Percentiles rank a stretch among this genome's conserved stretches.
Evolutionary conservation across 768 basidiomycete species (phyloP).

Genomic region (Trametes coccinea): DNA sequence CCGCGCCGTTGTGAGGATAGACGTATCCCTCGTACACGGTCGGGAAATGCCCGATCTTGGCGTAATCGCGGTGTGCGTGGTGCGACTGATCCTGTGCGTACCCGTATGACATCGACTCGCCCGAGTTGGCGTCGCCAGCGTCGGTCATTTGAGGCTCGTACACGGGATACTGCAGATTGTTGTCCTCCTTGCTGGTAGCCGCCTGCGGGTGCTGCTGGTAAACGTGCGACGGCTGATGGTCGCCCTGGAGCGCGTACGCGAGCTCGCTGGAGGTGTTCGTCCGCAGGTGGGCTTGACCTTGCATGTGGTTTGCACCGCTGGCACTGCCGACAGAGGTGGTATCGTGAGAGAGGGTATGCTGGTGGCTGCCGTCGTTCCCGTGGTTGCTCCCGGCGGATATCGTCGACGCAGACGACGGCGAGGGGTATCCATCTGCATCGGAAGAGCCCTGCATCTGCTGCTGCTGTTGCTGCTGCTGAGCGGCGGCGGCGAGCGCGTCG

Average conservation of each 20-base stretch:
- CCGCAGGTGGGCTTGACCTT: constrained; percentile 6
- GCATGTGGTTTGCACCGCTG: neutral
- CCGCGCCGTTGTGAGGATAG: constrained; percentile 1
- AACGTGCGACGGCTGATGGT: constrained; percentile 4
- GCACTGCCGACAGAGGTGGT: constrained; percentile 1
- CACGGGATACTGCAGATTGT: constrained; percentile 9
- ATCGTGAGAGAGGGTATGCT: constrained; percentile 14
- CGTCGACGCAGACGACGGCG: constrained; percentile 21
- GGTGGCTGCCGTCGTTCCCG: constrained; percentile 1
- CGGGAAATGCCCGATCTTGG: constrained; percentile 14
- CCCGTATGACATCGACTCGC: neutral
- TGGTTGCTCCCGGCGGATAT: constrained; percentile 20
- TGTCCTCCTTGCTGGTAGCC: neutral
- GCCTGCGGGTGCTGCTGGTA: neutral
- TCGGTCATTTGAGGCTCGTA: neutral
- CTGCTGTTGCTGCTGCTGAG: neutral
- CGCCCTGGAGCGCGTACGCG: constrained; percentile 21
- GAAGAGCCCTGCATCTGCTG: constrained; percentile 1
- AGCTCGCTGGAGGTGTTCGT: constrained; percentile 23
- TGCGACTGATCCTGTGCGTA: constrained; percentile 17
- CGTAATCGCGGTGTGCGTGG: constrained; percentile 4
- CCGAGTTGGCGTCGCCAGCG: neutral
- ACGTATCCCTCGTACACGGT: constrained; percentile 21
- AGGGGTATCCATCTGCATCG: constrained; percentile 20
- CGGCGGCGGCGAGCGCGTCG: neutral